Evolutionary conservation across 805 yeast genomes (phyloP).

Genomic region (Cyberlindnera euphorbiae): DNA sequence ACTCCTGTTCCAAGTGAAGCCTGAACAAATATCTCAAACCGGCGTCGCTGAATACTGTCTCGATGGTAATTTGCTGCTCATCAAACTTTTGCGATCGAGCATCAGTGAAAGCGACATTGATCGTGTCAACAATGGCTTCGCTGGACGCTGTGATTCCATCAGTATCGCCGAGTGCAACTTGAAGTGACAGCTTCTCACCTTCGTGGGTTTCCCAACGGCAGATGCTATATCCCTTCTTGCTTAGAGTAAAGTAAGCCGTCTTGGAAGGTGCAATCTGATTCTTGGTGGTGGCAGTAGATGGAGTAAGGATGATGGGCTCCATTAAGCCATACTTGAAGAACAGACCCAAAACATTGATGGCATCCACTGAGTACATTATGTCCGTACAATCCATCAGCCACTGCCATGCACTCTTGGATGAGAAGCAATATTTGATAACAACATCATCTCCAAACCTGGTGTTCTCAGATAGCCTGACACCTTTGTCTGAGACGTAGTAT

Average conservation of each 20-base stretch:
- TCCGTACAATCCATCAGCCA: conserved; percentile 93
- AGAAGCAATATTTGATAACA: conserved; percentile 43
- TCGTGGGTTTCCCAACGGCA: conserved; percentile 29
- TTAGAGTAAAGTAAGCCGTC: conserved; percentile 39
- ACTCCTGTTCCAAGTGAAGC: conserved; percentile 55
- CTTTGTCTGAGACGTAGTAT: conserved; percentile 63
- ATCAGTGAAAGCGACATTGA: conserved; percentile 15
- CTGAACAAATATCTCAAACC: conserved; percentile 67
- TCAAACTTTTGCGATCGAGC: no score
- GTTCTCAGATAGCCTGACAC: conserved; percentile 54
- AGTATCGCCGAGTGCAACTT: conserved; percentile 16
- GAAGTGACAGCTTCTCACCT: conserved; percentile 4
- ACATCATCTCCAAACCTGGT: conserved; percentile 30
- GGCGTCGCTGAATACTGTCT: conserved; percentile 60
- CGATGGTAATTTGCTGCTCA: conserved; percentile 16
- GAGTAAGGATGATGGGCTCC: conserved; percentile 35
- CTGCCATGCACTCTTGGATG: conserved; percentile 77
- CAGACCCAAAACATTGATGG: conserved; percentile 46
- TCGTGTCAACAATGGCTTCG: no score
- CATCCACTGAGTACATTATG: conserved; percentile 47
- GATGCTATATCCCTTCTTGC: conserved; percentile 37
- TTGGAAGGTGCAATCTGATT: conserved; percentile 30
- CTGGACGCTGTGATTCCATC: no score
- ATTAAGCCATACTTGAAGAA: conserved; percentile 46
- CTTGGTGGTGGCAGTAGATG: conserved; percentile 30